These are phyloP conservation scores for Arthonia radiata DNA, from an alignment of 495 filamentous ascomycete species.

Conservation along the genomic window DNA sequence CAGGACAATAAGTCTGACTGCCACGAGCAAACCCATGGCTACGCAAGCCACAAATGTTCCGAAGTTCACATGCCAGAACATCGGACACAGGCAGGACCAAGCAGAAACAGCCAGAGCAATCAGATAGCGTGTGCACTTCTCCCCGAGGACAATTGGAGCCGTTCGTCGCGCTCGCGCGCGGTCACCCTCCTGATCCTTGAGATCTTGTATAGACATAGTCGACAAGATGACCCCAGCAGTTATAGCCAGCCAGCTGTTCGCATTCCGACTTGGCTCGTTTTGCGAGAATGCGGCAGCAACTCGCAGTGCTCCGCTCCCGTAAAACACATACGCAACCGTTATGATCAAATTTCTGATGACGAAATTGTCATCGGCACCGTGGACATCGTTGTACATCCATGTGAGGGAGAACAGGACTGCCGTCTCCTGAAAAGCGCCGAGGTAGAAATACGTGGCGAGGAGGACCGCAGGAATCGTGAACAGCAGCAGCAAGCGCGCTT, in stretches of 20 bases:
- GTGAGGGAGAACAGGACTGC: slow-evolving; percentile 15
- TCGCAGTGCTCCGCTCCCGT: slow-evolving; percentile 11
- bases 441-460: slow-evolving; percentile 6
- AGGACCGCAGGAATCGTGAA: slow-evolving; percentile 14
- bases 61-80: slow-evolving; percentile 16
- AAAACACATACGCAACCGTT: slow-evolving; percentile 15
- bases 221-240: slow-evolving; percentile 20
- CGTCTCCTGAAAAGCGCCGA: slow-evolving; percentile 16
- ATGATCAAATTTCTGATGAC: slow-evolving; percentile 21
- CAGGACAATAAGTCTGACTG: too few relatives aligned
- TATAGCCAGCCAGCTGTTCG: slow-evolving; percentile 19
- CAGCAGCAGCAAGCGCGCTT: slow-evolving; percentile 17
- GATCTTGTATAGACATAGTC: slow-evolving; percentile 28
- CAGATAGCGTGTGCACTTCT: slow-evolving; percentile 15
- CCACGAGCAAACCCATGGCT: too few relatives aligned
- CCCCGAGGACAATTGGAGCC: slow-evolving; percentile 18
- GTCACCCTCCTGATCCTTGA: slow-evolving; percentile 25
- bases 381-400: slow-evolving; percentile 30
- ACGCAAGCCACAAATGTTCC: too few relatives aligned
- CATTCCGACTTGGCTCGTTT: slow-evolving; percentile 5
- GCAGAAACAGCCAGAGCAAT: slow-evolving; percentile 14
- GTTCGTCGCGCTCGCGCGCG: slow-evolving; percentile 17
- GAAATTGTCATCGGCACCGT: slow-evolving; percentile 19
- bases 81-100: slow-evolving; percentile 18
- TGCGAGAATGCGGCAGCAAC: slow-evolving; percentile 6